Evolutionary conservation across 2,329 filamentous ascomycete species (phyloP).

Genomic region (Colletotrichum sojae): DNA sequence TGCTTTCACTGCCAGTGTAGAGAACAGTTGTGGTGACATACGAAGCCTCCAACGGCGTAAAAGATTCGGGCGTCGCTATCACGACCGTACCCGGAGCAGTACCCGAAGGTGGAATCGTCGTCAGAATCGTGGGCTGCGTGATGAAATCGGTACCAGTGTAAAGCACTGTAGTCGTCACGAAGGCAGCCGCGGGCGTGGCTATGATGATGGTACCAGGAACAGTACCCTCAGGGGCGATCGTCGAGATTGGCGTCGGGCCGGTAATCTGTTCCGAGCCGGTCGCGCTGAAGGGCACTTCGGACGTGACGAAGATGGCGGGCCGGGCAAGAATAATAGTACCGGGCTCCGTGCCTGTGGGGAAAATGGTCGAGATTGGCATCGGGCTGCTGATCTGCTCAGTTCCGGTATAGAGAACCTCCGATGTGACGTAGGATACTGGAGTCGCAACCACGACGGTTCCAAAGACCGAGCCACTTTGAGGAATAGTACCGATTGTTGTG

Average conservation of each 20-base stretch:
- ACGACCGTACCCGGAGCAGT: constrained; percentile 29
- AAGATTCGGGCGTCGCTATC: neutral
- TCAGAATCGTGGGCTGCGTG: neutral
- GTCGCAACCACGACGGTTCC: neutral
- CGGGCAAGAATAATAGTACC: constrained; percentile 24
- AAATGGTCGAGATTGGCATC: constrained; percentile 15
- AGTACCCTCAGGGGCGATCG: neutral
- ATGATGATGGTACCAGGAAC: constrained; percentile 1
- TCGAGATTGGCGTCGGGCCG: neutral
- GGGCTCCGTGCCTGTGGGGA: constrained; percentile 19
- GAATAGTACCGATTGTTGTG: neutral
- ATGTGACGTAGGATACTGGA: constrained; percentile 5
- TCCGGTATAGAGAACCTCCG: constrained; percentile 2
- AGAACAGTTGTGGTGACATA: constrained; percentile 3
- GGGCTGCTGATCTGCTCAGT: neutral
- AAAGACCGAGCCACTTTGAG: neutral
- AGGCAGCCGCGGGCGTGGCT: neutral
- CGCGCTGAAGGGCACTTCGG: neutral
- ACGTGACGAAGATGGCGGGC: neutral
- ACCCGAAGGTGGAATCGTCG: constrained; percentile 28
- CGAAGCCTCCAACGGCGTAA: no score
- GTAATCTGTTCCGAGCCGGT: constrained; percentile 9
- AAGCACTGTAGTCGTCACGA: neutral
- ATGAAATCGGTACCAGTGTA: constrained; percentile 4
- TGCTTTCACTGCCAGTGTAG: constrained; percentile 18